phyloP scores from a whole-genome alignment of 2,329 filamentous ascomycete genomes.

The Alternaria sp. region DNA sequence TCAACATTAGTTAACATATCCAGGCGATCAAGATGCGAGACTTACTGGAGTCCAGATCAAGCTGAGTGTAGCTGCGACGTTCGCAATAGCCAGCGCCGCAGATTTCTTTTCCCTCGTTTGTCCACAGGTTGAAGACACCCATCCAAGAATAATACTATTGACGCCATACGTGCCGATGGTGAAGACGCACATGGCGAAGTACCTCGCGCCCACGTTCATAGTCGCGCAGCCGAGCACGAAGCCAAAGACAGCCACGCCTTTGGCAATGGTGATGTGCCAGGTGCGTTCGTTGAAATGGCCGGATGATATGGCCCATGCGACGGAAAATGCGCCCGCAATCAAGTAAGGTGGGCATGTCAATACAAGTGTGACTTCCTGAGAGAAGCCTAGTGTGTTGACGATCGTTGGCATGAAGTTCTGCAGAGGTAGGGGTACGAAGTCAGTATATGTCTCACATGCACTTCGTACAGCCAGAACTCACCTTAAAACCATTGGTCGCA shows the following conservation, averaged over 20 bases:
- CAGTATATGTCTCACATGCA: neutral
- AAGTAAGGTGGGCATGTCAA: conserved; percentile 50
- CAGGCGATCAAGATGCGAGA: neutral
- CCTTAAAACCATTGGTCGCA: neutral
- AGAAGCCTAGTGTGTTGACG: conserved; percentile 59
- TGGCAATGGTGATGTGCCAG: conserved; percentile 50
- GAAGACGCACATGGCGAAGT: conserved; percentile 26
- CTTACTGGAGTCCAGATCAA: conserved; percentile 42
- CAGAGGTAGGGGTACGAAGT: neutral
- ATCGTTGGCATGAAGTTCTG: conserved; percentile 55
- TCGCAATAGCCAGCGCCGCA: conserved; percentile 52
- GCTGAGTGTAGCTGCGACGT: conserved; percentile 49
- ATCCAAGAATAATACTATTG: conserved; percentile 47
- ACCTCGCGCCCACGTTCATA: conserved; percentile 44
- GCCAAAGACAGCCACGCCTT: conserved; percentile 45
- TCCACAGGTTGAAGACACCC: conserved; percentile 51
- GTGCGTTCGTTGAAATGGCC: conserved; percentile 50
- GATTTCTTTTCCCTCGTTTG: conserved; percentile 55
- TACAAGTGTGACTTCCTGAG: conserved; percentile 58
- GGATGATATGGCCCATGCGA: conserved; percentile 44
- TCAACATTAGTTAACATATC: neutral
- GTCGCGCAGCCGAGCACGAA: conserved; percentile 48
- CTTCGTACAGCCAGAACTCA: conserved; percentile 23
- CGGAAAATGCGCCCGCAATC: conserved; percentile 20
- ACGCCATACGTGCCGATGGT: conserved; percentile 26